phyloP scores from a whole-genome alignment of 768 basidiomycete species.

The Hydnomerulius pinastri region DNA sequence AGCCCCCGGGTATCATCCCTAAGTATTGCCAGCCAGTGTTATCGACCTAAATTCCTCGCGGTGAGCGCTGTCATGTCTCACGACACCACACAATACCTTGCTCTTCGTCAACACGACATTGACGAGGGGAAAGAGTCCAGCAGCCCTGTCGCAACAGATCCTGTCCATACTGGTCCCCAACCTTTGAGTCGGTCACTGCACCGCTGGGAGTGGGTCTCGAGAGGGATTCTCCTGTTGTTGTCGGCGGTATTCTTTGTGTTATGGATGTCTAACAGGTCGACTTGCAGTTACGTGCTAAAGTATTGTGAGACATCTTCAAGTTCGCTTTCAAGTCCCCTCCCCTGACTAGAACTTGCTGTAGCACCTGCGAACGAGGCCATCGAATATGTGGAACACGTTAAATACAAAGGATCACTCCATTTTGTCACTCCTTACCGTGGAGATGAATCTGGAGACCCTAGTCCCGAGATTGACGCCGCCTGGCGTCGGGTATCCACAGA shows the following conservation, averaged over 20 bases:
- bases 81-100: too few relatives aligned
- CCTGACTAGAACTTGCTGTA: background rate
- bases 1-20: too few relatives aligned
- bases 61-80: too few relatives aligned
- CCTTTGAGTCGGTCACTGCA: too few relatives aligned
- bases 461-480: conserved; percentile 10
- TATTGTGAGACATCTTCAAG: conserved; percentile 4
- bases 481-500: conserved; percentile 7
- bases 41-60: too few relatives aligned
- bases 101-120: too few relatives aligned
- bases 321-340: background rate
- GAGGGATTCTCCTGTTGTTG: background rate
- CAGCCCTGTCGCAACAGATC: too few relatives aligned
- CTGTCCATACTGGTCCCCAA: too few relatives aligned
- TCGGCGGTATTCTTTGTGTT: conserved; percentile 4
- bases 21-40: too few relatives aligned
- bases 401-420: conserved; percentile 6
- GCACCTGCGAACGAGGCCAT: conserved; percentile 12
- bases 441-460: conserved; percentile 1
- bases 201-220: too few relatives aligned
- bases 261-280: background rate
- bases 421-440: conserved; percentile 10
- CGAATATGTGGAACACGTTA: conserved; percentile 3
- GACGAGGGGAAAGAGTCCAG: too few relatives aligned
- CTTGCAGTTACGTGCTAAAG: background rate